Percentiles rank a stretch among this genome's conserved stretches.
Conservation (phyloP, 192 early-diverging fungal genomes). For the Coemansia umbellata region DNA sequence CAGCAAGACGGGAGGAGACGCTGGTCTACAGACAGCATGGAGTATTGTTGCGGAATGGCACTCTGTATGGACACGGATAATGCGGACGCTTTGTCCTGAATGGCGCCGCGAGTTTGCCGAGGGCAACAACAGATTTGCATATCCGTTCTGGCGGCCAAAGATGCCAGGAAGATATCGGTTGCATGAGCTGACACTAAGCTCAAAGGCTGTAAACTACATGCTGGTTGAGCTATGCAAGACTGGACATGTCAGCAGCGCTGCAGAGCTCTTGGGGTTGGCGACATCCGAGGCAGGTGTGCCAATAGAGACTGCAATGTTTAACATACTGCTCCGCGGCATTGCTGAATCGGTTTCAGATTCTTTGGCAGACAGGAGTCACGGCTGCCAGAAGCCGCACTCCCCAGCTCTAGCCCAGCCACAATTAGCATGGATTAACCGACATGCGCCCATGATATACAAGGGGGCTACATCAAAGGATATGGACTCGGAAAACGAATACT, state of each 20-base stretch:
- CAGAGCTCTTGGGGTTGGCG: conserved; percentile 27
- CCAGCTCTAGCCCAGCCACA: not conserved
- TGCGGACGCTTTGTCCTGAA: conserved; percentile 25
- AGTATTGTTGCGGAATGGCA: conserved; percentile 29
- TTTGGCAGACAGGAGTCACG: no score
- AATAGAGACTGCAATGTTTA: conserved; percentile 23
- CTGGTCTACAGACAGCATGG: conserved; percentile 9
- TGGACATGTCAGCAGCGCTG: conserved; percentile 3
- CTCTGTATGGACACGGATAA: conserved; percentile 19
- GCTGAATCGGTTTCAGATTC: not conserved
- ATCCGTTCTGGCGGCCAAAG: conserved; percentile 39
- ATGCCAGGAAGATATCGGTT: conserved; percentile 18
- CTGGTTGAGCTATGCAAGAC: conserved; percentile 7
- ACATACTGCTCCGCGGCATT: conserved; percentile 21
- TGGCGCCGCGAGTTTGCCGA: conserved; percentile 16
- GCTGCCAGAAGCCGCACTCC: not conserved
- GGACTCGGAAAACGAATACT: no score
- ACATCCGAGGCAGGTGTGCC: conserved; percentile 31
- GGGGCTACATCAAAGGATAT: not conserved
- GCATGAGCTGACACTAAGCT: conserved; percentile 40
- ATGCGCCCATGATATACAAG: conserved; percentile 9
- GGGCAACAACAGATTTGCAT: conserved; percentile 11
- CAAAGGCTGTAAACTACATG: conserved; percentile 10
- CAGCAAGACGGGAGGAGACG: not conserved
- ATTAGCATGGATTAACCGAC: conserved; percentile 11